Evolutionary conservation across 192 early-diverging fungal species (phyloP).

Genomic region (Spinellus fusiger): DNA sequence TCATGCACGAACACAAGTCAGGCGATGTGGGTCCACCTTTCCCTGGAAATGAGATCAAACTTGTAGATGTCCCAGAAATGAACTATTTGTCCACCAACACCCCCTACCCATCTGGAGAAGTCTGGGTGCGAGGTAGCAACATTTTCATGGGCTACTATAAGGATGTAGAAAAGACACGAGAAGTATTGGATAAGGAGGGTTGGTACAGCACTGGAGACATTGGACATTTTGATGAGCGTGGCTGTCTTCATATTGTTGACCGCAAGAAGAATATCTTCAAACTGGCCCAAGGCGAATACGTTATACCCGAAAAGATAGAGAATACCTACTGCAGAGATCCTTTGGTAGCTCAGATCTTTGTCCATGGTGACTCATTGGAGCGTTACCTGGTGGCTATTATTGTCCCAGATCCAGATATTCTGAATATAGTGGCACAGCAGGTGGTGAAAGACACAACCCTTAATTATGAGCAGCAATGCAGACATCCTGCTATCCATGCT

Average conservation of each 20-base stretch:
- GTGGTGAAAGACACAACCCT: constrained; percentile 20
- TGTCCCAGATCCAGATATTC: constrained; percentile 48
- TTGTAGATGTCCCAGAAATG: constrained; percentile 86
- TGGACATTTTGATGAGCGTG: constrained; percentile 28
- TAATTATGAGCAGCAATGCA: constrained; percentile 44
- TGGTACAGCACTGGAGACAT: constrained; percentile 78
- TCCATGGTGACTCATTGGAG: constrained; percentile 49
- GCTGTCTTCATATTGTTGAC: constrained; percentile 76
- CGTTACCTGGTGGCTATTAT: constrained; percentile 42
- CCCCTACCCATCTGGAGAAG: constrained; percentile 82
- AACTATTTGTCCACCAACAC: constrained; percentile 68
- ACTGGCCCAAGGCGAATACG: constrained; percentile 56
- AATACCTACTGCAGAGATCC: constrained; percentile 43
- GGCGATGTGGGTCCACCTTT: constrained; percentile 67
- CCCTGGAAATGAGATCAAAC: constrained; percentile 64
- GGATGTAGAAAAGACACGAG: constrained; percentile 72
- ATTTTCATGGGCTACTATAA: constrained; percentile 84
- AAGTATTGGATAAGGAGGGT: constrained; percentile 72
- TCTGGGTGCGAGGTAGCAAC: constrained; percentile 70
- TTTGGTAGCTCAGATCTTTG: constrained; percentile 44
- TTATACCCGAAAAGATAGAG: constrained; percentile 92
- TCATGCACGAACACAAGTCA: constrained; percentile 45
- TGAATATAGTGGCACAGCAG: constrained; percentile 35
- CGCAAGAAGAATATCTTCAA: constrained; percentile 83
- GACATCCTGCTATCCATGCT: constrained; percentile 38